Conservation (phyloP, 1,139 yeast genomes). For the Candida sojae region DNA sequence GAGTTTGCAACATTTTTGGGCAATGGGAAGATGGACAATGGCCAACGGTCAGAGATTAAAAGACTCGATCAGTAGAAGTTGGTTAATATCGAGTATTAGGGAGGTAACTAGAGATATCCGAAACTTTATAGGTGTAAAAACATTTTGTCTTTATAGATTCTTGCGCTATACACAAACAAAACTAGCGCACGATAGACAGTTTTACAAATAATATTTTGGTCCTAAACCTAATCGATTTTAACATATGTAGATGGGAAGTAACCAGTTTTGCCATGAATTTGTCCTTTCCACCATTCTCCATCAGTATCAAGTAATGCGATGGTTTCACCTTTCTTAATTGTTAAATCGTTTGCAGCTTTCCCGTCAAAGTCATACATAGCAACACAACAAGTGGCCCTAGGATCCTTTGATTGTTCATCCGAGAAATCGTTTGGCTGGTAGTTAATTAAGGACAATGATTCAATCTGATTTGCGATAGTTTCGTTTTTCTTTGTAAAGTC, state of each 20-base stretch:
- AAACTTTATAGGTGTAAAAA: not conserved
- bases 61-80: slow-evolving; percentile 51
- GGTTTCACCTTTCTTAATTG: slow-evolving; percentile 50
- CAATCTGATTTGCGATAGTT: slow-evolving; percentile 18
- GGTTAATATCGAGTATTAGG: slow-evolving; percentile 21
- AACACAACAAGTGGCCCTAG: slow-evolving; percentile 20
- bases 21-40: slow-evolving; percentile 59
- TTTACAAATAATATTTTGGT: too few relatives aligned
- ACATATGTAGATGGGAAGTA: slow-evolving; percentile 60
- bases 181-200: too few relatives aligned
- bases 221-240: not conserved
- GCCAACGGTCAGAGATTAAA: slow-evolving; percentile 48
- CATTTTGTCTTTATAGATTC: too few relatives aligned
- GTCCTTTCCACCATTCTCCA: slow-evolving; percentile 66
- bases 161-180: too few relatives aligned
- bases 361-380: slow-evolving; percentile 37
- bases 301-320: slow-evolving; percentile 41
- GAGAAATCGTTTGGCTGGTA: slow-evolving; percentile 7
- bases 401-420: not conserved
- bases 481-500: slow-evolving; percentile 15
- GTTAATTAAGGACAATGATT: slow-evolving; percentile 21
- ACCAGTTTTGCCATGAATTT: slow-evolving; percentile 48
- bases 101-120: not conserved
- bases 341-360: slow-evolving; percentile 46
- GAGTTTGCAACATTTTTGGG: slow-evolving; percentile 59